These are phyloP conservation scores for Alternaria angustiovoidea DNA, from an alignment of 2,329 filamentous ascomycete species.

Conservation along the genomic window DNA sequence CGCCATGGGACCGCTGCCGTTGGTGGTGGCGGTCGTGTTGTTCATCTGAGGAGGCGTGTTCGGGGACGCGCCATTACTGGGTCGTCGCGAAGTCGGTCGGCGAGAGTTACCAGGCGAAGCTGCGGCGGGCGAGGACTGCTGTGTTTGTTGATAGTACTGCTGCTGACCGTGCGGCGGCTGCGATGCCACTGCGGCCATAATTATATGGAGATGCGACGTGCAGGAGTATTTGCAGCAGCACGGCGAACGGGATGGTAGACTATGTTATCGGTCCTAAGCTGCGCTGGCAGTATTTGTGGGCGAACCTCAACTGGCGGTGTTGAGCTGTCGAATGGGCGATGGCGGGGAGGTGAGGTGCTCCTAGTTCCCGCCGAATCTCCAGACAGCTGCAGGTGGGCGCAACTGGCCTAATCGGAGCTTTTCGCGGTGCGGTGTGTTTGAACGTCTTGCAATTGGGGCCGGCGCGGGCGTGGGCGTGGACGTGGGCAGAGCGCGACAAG, in stretches of 20 bases:
- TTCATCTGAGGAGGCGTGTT: constrained; percentile 53
- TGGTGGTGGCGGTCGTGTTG: constrained; percentile 64
- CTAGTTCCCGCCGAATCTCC: constrained; percentile 18
- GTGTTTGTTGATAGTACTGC: constrained; percentile 43
- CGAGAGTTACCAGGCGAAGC: constrained; percentile 49
- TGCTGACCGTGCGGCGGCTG: constrained; percentile 45
- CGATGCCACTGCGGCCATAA: constrained; percentile 51
- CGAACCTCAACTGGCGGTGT: constrained; percentile 20
- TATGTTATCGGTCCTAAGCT: constrained; percentile 13
- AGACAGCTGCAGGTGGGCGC: constrained; percentile 17
- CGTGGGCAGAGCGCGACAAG: constrained; percentile 10
- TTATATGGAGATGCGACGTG: constrained; percentile 16
- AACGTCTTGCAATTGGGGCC: constrained; percentile 1
- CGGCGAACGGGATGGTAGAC: constrained; percentile 8
- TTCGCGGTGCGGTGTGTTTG: constrained; percentile 15
- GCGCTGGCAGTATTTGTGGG: constrained; percentile 19
- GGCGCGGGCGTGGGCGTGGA: background rate
- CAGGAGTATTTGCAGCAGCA: background rate
- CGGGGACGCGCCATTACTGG: constrained; percentile 53
- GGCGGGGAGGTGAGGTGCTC: constrained; percentile 19
- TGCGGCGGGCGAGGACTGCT: constrained; percentile 30
- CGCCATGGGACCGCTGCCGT: constrained; percentile 68
- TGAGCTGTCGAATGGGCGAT: constrained; percentile 28
- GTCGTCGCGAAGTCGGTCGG: constrained; percentile 42
- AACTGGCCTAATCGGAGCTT: constrained; percentile 5